Evolutionary conservation across 371 early-diverging fungal species (phyloP).

Genomic region (Mortierella sp.): DNA sequence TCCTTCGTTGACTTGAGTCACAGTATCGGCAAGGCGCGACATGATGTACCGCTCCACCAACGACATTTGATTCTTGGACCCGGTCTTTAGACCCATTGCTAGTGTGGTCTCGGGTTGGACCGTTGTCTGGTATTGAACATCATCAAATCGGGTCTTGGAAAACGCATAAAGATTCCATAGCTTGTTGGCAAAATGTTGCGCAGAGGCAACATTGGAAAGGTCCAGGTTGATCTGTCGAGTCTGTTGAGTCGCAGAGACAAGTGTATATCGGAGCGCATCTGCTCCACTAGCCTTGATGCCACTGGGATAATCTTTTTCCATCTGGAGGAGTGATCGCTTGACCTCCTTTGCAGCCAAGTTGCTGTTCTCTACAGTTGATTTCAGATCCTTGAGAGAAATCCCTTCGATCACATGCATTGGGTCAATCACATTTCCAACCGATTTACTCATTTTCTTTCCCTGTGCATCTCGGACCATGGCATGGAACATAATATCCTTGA

Average conservation of each 20-base stretch:
- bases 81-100: constrained; percentile 15
- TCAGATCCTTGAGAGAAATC: constrained; percentile 73
- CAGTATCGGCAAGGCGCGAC: constrained; percentile 82
- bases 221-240: constrained; percentile 97
- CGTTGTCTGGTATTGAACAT: constrained; percentile 53
- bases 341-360: constrained; percentile 90
- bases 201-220: constrained; percentile 91
- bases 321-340: constrained; percentile 63
- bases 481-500: constrained; percentile 85
- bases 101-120: constrained; percentile 22
- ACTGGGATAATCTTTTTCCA: constrained; percentile 89
- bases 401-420: constrained; percentile 97
- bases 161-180: constrained; percentile 96
- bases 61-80: constrained; percentile 53
- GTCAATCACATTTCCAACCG: constrained; percentile 98
- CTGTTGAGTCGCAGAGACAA: constrained; percentile 90
- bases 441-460: constrained; percentile 99
- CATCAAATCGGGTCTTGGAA: constrained; percentile 70
- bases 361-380: constrained; percentile 73
- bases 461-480: constrained; percentile 94
- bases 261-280: constrained; percentile 94
- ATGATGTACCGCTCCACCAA: constrained; percentile 90
- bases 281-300: constrained; percentile 98
- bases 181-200: constrained; percentile 98
- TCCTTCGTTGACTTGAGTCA: constrained; percentile 67